Conservation (phyloP, 768 basidiomycete species). For the Kwoniella shandongensis region DNA sequence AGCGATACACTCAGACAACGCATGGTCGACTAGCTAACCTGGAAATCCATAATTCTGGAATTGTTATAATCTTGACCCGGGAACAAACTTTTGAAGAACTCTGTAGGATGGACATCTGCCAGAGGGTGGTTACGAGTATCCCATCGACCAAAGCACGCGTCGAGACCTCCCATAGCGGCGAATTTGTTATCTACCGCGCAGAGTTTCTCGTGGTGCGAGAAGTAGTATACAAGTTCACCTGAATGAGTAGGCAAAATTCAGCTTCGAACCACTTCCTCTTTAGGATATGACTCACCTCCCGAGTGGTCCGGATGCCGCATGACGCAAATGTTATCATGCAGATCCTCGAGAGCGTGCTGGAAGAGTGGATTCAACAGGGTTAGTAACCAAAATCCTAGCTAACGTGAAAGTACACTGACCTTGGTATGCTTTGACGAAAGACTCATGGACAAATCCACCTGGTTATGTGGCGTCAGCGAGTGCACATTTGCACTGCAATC, state of each 20-base stretch:
- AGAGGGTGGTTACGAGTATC: constrained; percentile 80
- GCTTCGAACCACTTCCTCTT: too few relatives aligned
- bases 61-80: constrained; percentile 69
- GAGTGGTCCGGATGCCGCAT: constrained; percentile 58
- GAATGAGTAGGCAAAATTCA: too few relatives aligned
- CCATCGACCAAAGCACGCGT: constrained; percentile 96
- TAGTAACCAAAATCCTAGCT: too few relatives aligned
- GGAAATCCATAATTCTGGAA: constrained; percentile 52
- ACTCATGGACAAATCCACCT: constrained; percentile 87
- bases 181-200: constrained; percentile 51
- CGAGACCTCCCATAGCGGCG: constrained; percentile 71
- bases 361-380: neutral
- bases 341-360: constrained; percentile 72
- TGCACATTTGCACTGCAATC: neutral
- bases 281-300: constrained; percentile 34
- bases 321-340: constrained; percentile 83
- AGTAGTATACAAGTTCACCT: constrained; percentile 48
- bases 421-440: constrained; percentile 87
- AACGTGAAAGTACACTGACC: constrained; percentile 40
- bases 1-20: too few relatives aligned
- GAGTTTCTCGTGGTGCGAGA: constrained; percentile 52
- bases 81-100: constrained; percentile 78
- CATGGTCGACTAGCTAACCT: constrained; percentile 18
- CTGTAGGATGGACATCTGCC: constrained; percentile 86
- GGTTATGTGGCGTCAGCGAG: neutral